Base-by-base conservation (phyloP, 495 filamentous ascomycete species). In the Daldinia bambusicola region DNA sequence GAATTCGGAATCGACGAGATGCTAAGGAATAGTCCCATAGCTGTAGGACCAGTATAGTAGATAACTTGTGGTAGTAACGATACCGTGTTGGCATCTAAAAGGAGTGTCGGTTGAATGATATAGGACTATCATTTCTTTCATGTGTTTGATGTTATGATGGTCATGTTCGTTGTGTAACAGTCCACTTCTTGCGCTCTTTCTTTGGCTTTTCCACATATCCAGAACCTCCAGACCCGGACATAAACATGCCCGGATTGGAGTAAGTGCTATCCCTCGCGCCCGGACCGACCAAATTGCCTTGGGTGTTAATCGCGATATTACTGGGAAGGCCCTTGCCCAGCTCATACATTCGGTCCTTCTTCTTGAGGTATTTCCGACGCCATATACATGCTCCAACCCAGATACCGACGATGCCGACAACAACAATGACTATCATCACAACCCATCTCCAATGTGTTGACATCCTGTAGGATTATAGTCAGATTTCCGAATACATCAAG, bases 351-450 rank as follows among this genome's bases (percentile, higher is more conserved):
- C 82, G 77, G 70, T 87, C 84, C 72, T 80, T 84, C 72, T 82
- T 86, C 63, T 76, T 80, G 40, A 86, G 75, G 71, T 88, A 87
- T 40, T 82, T 78, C 58, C 80, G 78, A 48, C 85, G 79, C 80
- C 84, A 84, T 66, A 86, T 70, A 71, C 83, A 85, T 43, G 86
- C 86, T 22, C 81, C 84, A 8, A 84, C 72, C 86, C 86, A 88
- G 61, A 84, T 84, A 48, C 79, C 84, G 20, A 78, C 72, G 32
- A 88, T 83, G 55, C 77, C 83, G 31, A 88, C 79, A 13, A 86
- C 78, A 50, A 88, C 76, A 60, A 87, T 75, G 55, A 87, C 80
- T 34, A 87, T 77, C 76, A 87, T 85, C 58, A 87, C 81, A n/a
- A 88, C 83, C 84, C 84, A 88, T 78, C 84, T 79, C 71, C 80